A percentile compares a stretch with the other conserved stretches of the same genome.
Conservation (phyloP, 148 eudicot species). For the Spergularia marina region DNA sequence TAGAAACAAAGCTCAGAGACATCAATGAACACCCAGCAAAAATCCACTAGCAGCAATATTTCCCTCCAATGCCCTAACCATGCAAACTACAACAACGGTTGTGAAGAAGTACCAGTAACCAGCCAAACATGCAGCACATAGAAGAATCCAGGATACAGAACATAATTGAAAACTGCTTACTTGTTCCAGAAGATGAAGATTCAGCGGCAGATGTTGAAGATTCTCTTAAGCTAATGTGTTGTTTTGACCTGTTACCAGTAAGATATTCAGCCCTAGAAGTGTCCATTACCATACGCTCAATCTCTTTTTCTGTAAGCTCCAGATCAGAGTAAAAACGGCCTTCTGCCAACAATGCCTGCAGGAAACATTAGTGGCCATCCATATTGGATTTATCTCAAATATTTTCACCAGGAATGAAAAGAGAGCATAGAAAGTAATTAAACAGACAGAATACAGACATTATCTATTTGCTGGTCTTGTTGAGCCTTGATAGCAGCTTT, state of each 20-base stretch:
- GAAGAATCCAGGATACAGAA: neutral
- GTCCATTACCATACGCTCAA: constrained; percentile 98
- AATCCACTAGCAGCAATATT: neutral
- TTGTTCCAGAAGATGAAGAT: constrained; percentile 95
- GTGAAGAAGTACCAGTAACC: neutral
- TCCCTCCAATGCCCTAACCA: too few relatives aligned
- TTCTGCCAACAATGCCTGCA: constrained; percentile 88
- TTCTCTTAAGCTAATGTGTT: constrained; percentile 52
- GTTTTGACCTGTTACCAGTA: constrained; percentile 65
- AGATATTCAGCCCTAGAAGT: constrained; percentile 92
- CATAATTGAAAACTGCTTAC: constrained; percentile 45
- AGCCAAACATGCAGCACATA: neutral
- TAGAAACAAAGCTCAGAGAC: too few relatives aligned
- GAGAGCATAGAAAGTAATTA: neutral
- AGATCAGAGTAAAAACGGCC: constrained; percentile 95
- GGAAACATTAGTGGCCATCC: constrained; percentile 1
- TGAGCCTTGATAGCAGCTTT: constrained; percentile 99
- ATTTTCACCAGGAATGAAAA: neutral
- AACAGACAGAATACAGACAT: constrained; percentile 38
- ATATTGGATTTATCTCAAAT: neutral
- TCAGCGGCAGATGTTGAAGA: constrained; percentile 91
- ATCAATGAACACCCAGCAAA: neutral
- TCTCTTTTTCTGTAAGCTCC: constrained; percentile 96
- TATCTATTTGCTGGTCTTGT: constrained; percentile 97
- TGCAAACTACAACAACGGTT: neutral